Evolutionary conservation across 345 rosid genomes (phyloP).

Genomic region (Salix suchowensis): DNA sequence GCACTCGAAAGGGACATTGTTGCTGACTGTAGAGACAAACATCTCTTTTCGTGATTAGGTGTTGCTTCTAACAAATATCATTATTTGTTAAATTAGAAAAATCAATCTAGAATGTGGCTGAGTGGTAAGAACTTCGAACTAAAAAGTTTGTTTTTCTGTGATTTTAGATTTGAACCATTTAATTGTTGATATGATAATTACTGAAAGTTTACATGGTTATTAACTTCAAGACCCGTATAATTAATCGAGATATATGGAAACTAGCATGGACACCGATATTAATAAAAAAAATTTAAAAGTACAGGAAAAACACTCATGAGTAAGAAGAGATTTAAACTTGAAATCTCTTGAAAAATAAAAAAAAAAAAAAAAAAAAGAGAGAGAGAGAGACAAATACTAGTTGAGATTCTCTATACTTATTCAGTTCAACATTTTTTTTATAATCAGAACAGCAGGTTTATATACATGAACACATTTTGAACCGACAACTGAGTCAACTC

Average conservation of each 20-base stretch:
- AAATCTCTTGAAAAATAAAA: no score
- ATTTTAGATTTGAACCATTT: fast-evolving
- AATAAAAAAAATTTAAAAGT: no score
- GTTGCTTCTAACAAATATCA: background rate
- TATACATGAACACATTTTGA: background rate
- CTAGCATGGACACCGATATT: no score
- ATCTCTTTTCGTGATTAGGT: background rate
- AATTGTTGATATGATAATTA: no score
- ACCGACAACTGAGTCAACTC: background rate
- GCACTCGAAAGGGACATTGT: background rate
- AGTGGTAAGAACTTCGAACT: fast-evolving
- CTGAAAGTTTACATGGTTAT: fast-evolving
- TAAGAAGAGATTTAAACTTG: no score
- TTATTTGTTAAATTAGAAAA: no score
- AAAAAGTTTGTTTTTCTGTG: fast-evolving
- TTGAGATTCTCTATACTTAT: no score
- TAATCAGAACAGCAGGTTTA: background rate
- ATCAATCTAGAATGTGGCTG: no score
- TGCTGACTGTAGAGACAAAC: background rate
- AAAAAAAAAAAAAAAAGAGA: fast-evolving
- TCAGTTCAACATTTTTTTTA: no score
- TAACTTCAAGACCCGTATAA: no score
- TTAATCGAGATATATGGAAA: fast-evolving
- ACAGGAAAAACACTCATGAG: no score
- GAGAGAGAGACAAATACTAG: no score